Conservation (phyloP, 2,329 filamentous ascomycete species). For the Microsporum ferrugineum region DNA sequence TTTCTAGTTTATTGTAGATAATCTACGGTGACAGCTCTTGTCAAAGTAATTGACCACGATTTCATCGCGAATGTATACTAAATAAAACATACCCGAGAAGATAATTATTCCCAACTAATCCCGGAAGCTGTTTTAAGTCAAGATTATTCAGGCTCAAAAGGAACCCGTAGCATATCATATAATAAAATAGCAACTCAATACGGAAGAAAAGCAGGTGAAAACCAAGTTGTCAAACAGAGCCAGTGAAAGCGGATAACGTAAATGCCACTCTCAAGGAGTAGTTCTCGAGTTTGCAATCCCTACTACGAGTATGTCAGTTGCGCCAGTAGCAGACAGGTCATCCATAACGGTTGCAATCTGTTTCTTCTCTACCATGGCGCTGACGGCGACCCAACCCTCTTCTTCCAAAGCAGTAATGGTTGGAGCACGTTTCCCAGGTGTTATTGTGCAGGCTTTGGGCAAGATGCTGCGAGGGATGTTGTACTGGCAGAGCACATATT, state of each 20-base stretch:
- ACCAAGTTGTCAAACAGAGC: not conserved
- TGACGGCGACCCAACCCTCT: slow-evolving; percentile 87
- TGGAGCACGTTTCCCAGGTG: slow-evolving; percentile 84
- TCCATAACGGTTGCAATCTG: slow-evolving; percentile 80
- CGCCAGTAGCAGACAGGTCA: slow-evolving; percentile 61
- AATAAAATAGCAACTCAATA: not conserved
- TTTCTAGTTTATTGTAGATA: too few species aligned
- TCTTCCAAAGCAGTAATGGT: slow-evolving; percentile 84
- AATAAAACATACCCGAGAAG: too few species aligned
- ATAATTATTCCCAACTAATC: too few species aligned
- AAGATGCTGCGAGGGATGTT: slow-evolving; percentile 69
- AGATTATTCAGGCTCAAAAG: too few species aligned
- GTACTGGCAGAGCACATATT: slow-evolving; percentile 91
- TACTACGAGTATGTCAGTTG: slow-evolving; percentile 73
- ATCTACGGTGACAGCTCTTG: too few species aligned
- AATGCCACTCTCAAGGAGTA: slow-evolving; percentile 15
- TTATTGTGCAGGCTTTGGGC: slow-evolving; percentile 58
- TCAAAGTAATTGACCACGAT: too few species aligned
- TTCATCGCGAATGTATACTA: too few species aligned
- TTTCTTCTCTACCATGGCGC: slow-evolving; percentile 85
- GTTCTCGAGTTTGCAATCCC: slow-evolving; percentile 71
- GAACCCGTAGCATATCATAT: too few species aligned
- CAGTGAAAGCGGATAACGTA: not conserved
- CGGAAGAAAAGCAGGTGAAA: too few species aligned
- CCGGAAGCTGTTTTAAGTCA: too few species aligned